A percentile compares a stretch with the other conserved stretches of the same genome.
Conservation (phyloP, 1,284 basidiomycete genomes). For the Porodaedalea pini region DNA sequence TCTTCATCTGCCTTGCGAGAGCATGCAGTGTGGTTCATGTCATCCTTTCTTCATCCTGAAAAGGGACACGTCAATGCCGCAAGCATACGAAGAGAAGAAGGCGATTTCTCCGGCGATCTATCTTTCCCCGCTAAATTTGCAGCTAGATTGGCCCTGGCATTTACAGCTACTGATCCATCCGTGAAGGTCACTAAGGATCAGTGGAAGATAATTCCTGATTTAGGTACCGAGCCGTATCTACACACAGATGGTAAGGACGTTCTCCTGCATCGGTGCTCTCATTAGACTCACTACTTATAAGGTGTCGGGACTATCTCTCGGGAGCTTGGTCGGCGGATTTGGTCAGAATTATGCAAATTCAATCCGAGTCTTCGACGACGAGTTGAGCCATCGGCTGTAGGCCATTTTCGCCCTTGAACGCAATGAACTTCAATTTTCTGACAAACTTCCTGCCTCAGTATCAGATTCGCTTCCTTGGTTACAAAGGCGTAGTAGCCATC, state of each 20-base stretch:
- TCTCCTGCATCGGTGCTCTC: constrained; percentile 27
- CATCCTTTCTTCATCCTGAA: constrained; percentile 41
- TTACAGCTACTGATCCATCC: constrained; percentile 74
- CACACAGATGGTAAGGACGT: constrained; percentile 60
- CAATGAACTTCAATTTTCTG: neutral
- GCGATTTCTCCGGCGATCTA: constrained; percentile 59
- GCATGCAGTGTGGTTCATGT: constrained; percentile 77
- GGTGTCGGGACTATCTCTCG: constrained; percentile 62
- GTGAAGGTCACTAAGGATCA: constrained; percentile 51
- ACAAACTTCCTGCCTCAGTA: constrained; percentile 39
- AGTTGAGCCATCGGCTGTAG: constrained; percentile 56
- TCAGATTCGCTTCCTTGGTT: constrained; percentile 75
- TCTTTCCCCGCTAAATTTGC: constrained; percentile 71
- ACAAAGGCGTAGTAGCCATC: constrained; percentile 70
- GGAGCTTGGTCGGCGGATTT: constrained; percentile 54
- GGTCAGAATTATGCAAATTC: constrained; percentile 45
- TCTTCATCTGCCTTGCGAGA: constrained; percentile 66
- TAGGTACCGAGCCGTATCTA: constrained; percentile 41
- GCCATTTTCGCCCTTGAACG: constrained; percentile 22
- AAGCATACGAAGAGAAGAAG: constrained; percentile 56
- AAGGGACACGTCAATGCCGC: constrained; percentile 47
- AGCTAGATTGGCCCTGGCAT: constrained; percentile 77
- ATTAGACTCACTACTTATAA: neutral
- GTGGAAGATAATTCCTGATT: constrained; percentile 58
- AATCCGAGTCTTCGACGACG: constrained; percentile 35